phyloP scores from a whole-genome alignment of 345 rosid species.

The Corchorus capsularis region DNA sequence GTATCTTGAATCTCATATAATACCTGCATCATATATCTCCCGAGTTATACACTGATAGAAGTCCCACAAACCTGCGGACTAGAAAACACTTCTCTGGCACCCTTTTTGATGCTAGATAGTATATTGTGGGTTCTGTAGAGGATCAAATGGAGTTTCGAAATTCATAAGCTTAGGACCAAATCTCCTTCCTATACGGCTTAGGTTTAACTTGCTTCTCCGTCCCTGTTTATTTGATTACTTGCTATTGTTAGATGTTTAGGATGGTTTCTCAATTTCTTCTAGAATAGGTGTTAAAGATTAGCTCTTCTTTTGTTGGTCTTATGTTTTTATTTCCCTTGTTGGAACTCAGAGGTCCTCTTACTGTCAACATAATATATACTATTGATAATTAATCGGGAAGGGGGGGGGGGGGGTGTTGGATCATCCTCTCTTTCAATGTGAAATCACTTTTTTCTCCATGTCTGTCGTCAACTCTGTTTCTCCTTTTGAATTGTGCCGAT shows the following conservation, averaged over 20 bases:
- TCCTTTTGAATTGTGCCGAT: background rate
- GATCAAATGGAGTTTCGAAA: background rate
- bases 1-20: background rate
- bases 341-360: background rate
- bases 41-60: background rate
- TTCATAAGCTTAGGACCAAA: background rate
- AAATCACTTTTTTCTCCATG: background rate
- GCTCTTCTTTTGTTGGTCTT: background rate
- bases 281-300: background rate
- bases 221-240: background rate
- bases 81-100: background rate
- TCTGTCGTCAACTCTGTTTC: background rate
- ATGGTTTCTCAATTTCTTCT: background rate
- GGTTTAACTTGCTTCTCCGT: background rate
- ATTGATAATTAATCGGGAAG: background rate
- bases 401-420: too few relatives aligned
- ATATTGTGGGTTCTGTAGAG: slow-evolving; percentile 2
- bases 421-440: background rate
- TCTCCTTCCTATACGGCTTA: background rate
- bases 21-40: background rate
- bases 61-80: background rate
- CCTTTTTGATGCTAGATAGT: background rate
- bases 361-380: background rate
- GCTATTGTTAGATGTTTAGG: background rate
- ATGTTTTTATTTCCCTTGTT: background rate